Conservation (phyloP, 768 basidiomycete species). For the Strobilomyces echinocephalus region DNA sequence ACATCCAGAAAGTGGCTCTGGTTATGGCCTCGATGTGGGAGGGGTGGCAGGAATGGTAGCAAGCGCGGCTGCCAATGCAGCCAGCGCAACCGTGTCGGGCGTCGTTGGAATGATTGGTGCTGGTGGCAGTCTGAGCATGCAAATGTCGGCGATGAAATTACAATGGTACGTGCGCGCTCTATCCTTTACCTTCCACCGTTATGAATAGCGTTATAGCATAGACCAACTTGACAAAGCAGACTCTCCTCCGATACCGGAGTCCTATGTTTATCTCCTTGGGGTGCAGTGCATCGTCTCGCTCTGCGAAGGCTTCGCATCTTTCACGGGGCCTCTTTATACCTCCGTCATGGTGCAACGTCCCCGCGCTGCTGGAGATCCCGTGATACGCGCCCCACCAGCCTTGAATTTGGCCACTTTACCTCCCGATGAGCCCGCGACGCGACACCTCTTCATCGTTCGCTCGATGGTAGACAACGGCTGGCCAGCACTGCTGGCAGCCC, state of each 20-base stretch:
- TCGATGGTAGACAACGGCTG: slow-evolving; percentile 84
- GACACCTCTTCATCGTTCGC: slow-evolving; percentile 58
- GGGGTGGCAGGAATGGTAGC: slow-evolving; percentile 81
- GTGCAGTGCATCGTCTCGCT: slow-evolving; percentile 84
- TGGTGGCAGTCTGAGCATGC: slow-evolving; percentile 64
- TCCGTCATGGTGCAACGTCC: slow-evolving; percentile 63
- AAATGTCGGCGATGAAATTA: slow-evolving; percentile 77
- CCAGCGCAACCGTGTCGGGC: slow-evolving; percentile 77
- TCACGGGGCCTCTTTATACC: slow-evolving; percentile 71
- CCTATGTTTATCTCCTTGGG: slow-evolving; percentile 88
- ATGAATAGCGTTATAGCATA: slow-evolving; percentile 53
- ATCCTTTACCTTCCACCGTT: background rate
- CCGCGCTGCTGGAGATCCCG: slow-evolving; percentile 55
- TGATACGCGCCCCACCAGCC: slow-evolving; percentile 67
- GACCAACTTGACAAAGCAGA: slow-evolving; percentile 98
- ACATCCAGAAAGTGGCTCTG: slow-evolving; percentile 25
- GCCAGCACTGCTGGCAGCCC: slow-evolving; percentile 87
- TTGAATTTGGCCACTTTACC: slow-evolving; percentile 59
- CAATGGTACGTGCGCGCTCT: slow-evolving; percentile 62
- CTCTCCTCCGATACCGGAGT: slow-evolving; percentile 87
- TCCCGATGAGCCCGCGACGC: slow-evolving; percentile 47
- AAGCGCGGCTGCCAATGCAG: slow-evolving; percentile 73
- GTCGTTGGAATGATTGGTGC: slow-evolving; percentile 83
- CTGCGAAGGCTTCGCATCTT: slow-evolving; percentile 78
- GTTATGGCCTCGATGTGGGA: slow-evolving; percentile 58